Evolutionary conservation across 208 protist genomes (phyloP).

Genomic region (Porcisia deanei): DNA sequence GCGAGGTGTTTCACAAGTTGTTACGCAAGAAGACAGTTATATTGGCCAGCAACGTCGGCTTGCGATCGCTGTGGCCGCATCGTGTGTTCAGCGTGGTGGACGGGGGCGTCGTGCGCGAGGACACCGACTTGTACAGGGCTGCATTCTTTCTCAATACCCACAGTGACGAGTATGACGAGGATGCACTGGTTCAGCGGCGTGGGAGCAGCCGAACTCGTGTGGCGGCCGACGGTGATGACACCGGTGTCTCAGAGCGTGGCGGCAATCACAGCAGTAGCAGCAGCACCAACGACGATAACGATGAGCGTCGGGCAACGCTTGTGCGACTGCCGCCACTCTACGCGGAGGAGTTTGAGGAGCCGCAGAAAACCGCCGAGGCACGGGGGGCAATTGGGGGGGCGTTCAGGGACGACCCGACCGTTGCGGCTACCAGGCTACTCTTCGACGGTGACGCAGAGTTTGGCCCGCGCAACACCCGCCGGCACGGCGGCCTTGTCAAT

Average conservation of each 20-base stretch:
- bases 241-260: not conserved
- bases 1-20: constrained; percentile 68
- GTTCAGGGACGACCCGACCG: constrained; percentile 21
- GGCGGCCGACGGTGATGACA: not conserved
- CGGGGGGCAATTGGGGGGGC: constrained; percentile 8
- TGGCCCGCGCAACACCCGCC: constrained; percentile 8
- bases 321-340: constrained; percentile 38
- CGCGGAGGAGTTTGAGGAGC: constrained; percentile 61
- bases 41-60: constrained; percentile 66
- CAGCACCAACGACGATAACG: not conserved
- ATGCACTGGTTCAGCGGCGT: constrained; percentile 1
- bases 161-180: constrained; percentile 21
- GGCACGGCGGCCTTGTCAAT: constrained; percentile 8
- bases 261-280: not conserved
- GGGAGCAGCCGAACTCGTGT: not conserved
- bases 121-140: constrained; percentile 46
- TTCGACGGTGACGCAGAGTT: constrained; percentile 35
- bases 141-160: constrained; percentile 20
- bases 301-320: constrained; percentile 4
- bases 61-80: constrained; percentile 50
- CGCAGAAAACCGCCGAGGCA: constrained; percentile 29
- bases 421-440: constrained; percentile 21
- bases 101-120: constrained; percentile 44
- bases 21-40: constrained; percentile 80
- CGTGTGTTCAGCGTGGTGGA: constrained; percentile 63